A percentile compares a stretch with the other conserved stretches of the same genome.
phyloP scores from a whole-genome alignment of 2,329 filamentous ascomycete species.

The Torrubiella hemipterigena region DNA sequence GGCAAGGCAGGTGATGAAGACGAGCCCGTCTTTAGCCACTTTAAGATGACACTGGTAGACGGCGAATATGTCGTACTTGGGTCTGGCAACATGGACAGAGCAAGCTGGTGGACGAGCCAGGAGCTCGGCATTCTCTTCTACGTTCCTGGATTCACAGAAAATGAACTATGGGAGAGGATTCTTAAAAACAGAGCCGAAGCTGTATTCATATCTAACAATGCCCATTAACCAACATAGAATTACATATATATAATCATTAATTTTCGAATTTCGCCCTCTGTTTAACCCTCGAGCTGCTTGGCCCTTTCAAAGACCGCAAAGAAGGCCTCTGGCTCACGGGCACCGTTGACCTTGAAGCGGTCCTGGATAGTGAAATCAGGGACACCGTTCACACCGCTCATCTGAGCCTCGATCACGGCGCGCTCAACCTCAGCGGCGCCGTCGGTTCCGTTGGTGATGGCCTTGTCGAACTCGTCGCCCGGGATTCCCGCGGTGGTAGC shows the following conservation, averaged over 20 bases:
- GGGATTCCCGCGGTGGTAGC: conserved; percentile 33
- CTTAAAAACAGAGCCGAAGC: conserved; percentile 21
- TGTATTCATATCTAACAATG: conserved; percentile 18
- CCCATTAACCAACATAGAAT: too few relatives aligned
- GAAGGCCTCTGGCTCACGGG: conserved; percentile 54
- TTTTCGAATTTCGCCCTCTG: too few relatives aligned
- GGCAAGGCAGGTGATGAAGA: conserved; percentile 18
- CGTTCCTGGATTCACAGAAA: conserved; percentile 23
- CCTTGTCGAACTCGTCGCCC: conserved; percentile 20
- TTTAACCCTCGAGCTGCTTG: conserved; percentile 16
- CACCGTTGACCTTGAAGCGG: conserved; percentile 54
- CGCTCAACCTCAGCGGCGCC: conserved; percentile 27
- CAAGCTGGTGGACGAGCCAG: conserved; percentile 80
- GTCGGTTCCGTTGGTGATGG: conserved; percentile 31
- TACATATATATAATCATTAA: too few relatives aligned
- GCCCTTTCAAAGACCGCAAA: conserved; percentile 52
- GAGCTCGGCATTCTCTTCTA: conserved; percentile 59
- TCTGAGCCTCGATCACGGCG: conserved; percentile 14
- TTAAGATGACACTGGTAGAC: conserved; percentile 69
- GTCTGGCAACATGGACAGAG: conserved; percentile 74
- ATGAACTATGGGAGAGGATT: conserved; percentile 25
- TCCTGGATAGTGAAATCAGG: conserved; percentile 64
- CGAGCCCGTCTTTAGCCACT: conserved; percentile 61
- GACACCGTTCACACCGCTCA: conserved; percentile 45
- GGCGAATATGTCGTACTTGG: conserved; percentile 55